Conservation (phyloP, 495 filamentous ascomycete genomes). For the Astrocystis sublimbata region DNA sequence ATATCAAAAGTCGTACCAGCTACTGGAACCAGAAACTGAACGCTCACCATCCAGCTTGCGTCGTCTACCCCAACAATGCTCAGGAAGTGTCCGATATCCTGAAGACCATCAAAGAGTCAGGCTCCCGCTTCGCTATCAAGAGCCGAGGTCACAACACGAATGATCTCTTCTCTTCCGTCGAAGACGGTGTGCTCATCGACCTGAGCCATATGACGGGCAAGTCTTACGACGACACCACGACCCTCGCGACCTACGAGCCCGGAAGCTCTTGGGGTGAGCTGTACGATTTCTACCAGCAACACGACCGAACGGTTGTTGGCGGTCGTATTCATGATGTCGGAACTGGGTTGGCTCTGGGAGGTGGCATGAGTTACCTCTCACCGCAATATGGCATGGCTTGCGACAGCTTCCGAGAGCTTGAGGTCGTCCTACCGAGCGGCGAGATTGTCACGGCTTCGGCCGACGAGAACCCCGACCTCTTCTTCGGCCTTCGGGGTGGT, state of each 20-base stretch:
- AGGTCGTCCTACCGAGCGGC: conserved; percentile 19
- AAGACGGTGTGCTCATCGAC: conserved; percentile 45
- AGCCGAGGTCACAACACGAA: conserved; percentile 50
- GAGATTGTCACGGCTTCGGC: conserved; percentile 19
- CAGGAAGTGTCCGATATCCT: conserved; percentile 23
- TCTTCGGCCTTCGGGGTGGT: conserved; percentile 31
- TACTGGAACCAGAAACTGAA: conserved; percentile 39
- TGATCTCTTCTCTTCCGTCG: conserved; percentile 37
- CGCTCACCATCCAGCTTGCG: conserved; percentile 33
- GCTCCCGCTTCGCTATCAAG: conserved; percentile 44
- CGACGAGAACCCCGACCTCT: conserved; percentile 19
- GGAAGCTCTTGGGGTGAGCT: conserved; percentile 37
- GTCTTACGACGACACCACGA: conserved; percentile 35
- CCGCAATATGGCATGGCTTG: conserved; percentile 41
- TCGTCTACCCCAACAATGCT: conserved; percentile 31
- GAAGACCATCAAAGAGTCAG: conserved; percentile 6
- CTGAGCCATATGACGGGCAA: conserved; percentile 26
- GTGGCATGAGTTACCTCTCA: conserved; percentile 41
- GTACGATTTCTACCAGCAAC: conserved; percentile 35
- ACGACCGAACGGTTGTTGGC: conserved; percentile 37
- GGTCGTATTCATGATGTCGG: conserved; percentile 37
- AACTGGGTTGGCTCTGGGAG: conserved; percentile 38
- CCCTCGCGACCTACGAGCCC: conserved; percentile 36
- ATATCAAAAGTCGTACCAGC: conserved; percentile 28
- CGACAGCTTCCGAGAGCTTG: conserved; percentile 28